A percentile compares a stretch with the other conserved stretches of the same genome.
Conservation (phyloP, 1,284 basidiomycete genomes). For the Fomitopsis pinicola region DNA sequence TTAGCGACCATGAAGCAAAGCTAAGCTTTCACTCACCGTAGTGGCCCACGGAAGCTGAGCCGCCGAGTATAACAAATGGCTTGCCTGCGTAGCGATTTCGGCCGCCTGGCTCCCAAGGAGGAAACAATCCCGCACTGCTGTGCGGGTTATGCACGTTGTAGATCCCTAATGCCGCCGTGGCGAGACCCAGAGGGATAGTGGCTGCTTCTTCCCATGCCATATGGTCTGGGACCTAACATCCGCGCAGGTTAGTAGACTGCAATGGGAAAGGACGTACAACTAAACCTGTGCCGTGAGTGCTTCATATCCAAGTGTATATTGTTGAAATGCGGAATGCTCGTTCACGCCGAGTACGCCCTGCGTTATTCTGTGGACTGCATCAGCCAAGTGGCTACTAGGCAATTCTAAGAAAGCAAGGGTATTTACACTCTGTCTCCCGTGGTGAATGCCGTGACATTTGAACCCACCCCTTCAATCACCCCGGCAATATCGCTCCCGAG, state of each 20-base stretch:
- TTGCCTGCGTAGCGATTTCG: constrained; percentile 32
- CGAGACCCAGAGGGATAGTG: constrained; percentile 34
- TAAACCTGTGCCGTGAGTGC: constrained; percentile 21
- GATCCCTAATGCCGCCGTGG: constrained; percentile 36
- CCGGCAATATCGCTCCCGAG: constrained; percentile 48
- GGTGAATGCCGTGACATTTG: constrained; percentile 34
- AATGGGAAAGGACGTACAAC: background rate
- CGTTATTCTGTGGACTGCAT: background rate
- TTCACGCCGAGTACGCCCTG: background rate
- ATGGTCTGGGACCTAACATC: constrained; percentile 23
- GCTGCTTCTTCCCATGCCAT: constrained; percentile 31
- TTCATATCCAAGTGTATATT: constrained; percentile 20
- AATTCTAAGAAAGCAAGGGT: background rate
- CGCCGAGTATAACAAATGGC: constrained; percentile 33
- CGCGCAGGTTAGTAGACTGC: constrained; percentile 16
- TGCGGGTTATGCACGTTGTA: constrained; percentile 27
- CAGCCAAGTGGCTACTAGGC: background rate
- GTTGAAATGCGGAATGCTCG: constrained; percentile 21
- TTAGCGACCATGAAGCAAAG: background rate
- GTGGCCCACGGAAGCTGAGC: constrained; percentile 32
- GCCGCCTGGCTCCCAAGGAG: constrained; percentile 27
- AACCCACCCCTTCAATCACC: constrained; percentile 39
- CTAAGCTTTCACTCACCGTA: constrained; percentile 19
- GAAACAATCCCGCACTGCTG: constrained; percentile 25
- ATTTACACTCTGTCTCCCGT: constrained; percentile 46